Evolutionary conservation across 2,329 filamentous ascomycete species (phyloP).

Genomic region (Biscogniauxia marginata): DNA sequence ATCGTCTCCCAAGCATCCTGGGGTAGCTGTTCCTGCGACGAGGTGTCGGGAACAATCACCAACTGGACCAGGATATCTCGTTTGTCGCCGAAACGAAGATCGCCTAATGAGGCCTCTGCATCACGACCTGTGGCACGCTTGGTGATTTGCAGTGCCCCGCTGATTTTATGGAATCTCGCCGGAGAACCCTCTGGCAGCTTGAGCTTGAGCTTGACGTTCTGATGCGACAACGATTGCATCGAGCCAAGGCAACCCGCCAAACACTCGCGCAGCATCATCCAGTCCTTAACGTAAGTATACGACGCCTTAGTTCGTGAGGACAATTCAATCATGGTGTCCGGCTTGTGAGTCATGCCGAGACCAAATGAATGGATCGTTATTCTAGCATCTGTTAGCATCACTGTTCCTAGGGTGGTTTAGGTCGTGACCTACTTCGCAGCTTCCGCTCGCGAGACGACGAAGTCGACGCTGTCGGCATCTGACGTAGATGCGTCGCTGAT

Average conservation of each 20-base stretch:
- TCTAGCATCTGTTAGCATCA: conserved; percentile 43
- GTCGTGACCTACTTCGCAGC: conserved; percentile 76
- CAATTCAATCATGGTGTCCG: conserved; percentile 97
- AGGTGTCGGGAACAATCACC: conserved; percentile 83
- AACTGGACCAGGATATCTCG: conserved; percentile 89
- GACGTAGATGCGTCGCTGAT: conserved; percentile 97
- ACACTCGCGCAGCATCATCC: conserved; percentile 99
- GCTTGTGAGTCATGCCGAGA: conserved; percentile 93
- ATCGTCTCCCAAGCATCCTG: conserved; percentile 98
- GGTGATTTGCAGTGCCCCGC: conserved; percentile 90
- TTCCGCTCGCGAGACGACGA: conserved; percentile 93
- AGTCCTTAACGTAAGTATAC: conserved; percentile 98
- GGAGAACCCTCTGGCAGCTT: conserved; percentile 93
- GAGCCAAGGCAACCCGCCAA: conserved; percentile 89
- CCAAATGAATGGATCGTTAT: conserved; percentile 97
- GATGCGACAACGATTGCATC: conserved; percentile 92
- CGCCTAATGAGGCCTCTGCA: conserved; percentile 87
- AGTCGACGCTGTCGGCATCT: conserved; percentile 93
- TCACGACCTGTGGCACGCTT: conserved; percentile 94
- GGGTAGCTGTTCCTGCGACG: conserved; percentile 78
- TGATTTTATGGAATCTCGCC: conserved; percentile 98
- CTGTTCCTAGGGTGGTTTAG: background rate
- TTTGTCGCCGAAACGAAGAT: conserved; percentile 94
- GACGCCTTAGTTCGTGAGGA: conserved; percentile 94
- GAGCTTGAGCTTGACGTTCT: conserved; percentile 95